phyloP scores from a whole-genome alignment of 257 asterid species.

The Misopates orontium region DNA sequence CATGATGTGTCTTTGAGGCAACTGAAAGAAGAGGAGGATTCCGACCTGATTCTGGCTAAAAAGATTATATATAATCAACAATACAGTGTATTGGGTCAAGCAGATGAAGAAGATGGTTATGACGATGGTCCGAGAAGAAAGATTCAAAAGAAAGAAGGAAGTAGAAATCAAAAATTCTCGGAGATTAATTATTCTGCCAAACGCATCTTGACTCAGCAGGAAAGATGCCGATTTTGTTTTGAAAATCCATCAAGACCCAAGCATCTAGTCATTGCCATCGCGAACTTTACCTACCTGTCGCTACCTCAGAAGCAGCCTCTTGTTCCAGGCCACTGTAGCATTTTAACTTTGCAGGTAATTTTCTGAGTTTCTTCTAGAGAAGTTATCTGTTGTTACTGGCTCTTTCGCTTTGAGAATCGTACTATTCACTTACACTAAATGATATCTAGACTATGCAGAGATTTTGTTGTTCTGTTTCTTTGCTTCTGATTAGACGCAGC shows the following conservation, averaged over 20 bases:
- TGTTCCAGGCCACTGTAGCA: conserved; percentile 84
- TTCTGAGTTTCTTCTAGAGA: too few species aligned
- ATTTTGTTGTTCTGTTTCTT: too few species aligned
- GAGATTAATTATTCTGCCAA: conserved; percentile 55
- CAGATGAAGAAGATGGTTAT: conserved; percentile 92
- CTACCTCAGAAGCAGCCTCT: conserved; percentile 77
- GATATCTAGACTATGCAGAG: too few species aligned
- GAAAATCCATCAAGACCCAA: conserved; percentile 87
- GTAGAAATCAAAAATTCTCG: conserved; percentile 37
- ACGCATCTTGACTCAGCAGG: conserved; percentile 76
- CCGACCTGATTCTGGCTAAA: conserved; percentile 79
- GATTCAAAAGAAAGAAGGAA: conserved; percentile 58
- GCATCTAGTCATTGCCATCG: conserved; percentile 84
- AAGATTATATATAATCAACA: conserved; percentile 61
- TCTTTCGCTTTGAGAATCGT: too few species aligned
- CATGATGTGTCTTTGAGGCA: conserved; percentile 63
- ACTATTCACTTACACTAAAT: too few species aligned
- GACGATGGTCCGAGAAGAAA: conserved; percentile 79
- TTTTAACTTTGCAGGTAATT: conserved; percentile 84
- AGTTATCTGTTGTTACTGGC: too few species aligned
- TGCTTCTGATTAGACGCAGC: too few species aligned
- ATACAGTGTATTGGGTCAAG: conserved; percentile 56
- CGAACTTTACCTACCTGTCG: conserved; percentile 76
- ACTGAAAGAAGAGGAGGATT: conserved; percentile 79
- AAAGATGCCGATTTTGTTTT: conserved; percentile 83